Percentiles rank a stretch among this genome's conserved stretches.
These are phyloP conservation scores for Sanghuangporus baumii DNA, from an alignment of 1,284 basidiomycete genomes.

Conservation along the genomic window DNA sequence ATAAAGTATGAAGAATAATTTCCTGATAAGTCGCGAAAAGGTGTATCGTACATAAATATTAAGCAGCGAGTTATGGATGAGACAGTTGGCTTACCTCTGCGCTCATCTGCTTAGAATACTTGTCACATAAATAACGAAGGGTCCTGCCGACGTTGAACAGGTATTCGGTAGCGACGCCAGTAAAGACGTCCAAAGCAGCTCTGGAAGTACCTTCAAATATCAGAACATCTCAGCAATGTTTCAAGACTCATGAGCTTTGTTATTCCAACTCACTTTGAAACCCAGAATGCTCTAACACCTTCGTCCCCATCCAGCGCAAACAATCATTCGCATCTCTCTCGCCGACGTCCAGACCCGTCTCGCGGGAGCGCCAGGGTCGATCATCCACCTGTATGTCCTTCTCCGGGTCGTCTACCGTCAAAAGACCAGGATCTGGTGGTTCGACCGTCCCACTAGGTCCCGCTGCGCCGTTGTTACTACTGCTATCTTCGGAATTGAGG, in stretches of 20 bases:
- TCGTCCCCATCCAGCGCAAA: conserved; percentile 63
- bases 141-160: conserved; percentile 84
- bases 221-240: background rate
- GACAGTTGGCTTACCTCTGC: conserved; percentile 56
- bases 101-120: conserved; percentile 73
- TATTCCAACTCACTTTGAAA: conserved; percentile 68
- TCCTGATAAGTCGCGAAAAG: conserved; percentile 46
- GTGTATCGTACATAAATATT: background rate
- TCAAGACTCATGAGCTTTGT: background rate
- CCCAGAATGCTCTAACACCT: conserved; percentile 80
- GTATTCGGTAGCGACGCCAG: conserved; percentile 77
- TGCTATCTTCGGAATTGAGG: conserved; percentile 16
- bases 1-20: conserved; percentile 86
- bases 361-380: conserved; percentile 43
- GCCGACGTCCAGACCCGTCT: conserved; percentile 38
- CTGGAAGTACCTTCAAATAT: conserved; percentile 51
- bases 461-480: background rate
- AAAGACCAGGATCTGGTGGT: background rate
- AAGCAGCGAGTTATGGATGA: background rate
- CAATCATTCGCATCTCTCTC: conserved; percentile 53
- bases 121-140: conserved; percentile 77
- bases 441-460: background rate
- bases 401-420: conserved; percentile 38
- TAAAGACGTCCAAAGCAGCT: conserved; percentile 75
- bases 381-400: conserved; percentile 45